A percentile compares a stretch with the other conserved stretches of the same genome.
phyloP scores from a whole-genome alignment of 1,284 basidiomycete species.

The Cutaneotrichosporon cyanovorans region DNA sequence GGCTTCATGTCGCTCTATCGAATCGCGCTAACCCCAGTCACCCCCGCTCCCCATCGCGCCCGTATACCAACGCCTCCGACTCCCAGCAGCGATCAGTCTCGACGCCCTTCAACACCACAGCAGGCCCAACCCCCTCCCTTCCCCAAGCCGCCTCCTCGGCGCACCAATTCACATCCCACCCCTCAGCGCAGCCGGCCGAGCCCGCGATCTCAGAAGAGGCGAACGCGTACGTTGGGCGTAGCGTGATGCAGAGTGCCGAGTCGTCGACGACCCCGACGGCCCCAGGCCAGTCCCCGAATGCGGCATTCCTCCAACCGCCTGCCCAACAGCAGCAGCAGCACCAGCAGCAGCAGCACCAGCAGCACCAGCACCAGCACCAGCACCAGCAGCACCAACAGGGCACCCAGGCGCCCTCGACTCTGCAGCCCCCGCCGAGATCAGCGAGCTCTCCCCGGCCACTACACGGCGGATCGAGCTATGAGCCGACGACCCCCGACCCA shows the following conservation, averaged over 20 bases:
- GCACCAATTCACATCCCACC: conserved; percentile 12
- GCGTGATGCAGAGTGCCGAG: conserved; percentile 4
- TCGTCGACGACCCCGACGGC: no score
- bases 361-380: background rate
- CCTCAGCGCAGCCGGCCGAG: conserved; percentile 26
- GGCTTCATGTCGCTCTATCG: no score
- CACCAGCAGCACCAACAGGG: background rate
- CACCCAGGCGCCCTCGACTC: no score
- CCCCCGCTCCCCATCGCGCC: background rate
- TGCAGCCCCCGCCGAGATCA: no score
- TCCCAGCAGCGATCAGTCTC: conserved; percentile 18
- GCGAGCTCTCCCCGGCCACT: background rate
- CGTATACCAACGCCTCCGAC: conserved; percentile 1
- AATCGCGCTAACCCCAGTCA: background rate
- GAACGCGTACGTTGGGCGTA: conserved; percentile 14
- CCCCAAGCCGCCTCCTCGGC: conserved; percentile 12
- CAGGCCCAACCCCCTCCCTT: conserved; percentile 3
- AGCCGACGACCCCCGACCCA: background rate
- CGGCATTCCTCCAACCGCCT: no score
- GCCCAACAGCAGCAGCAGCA: no score
- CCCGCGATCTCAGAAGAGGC: conserved; percentile 36
- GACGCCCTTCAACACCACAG: conserved; percentile 9
- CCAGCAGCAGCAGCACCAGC: background rate
- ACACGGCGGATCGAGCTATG: background rate
- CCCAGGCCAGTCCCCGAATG: no score